Base-by-base conservation (phyloP, 495 filamentous ascomycete genomes). In the Aspergillus egyptiacus region DNA sequence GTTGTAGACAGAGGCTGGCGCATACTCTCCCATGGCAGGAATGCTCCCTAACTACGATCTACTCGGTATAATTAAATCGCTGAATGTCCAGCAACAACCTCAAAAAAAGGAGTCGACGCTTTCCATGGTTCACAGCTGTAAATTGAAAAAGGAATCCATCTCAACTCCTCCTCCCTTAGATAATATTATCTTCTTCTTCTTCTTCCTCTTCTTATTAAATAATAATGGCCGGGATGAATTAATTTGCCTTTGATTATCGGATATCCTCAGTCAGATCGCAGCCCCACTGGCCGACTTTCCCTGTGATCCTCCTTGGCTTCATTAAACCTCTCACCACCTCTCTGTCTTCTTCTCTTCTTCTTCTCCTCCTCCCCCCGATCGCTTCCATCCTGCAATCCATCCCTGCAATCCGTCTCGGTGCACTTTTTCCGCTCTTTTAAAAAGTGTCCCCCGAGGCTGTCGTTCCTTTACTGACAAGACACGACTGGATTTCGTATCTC, bases 341-440 rank as follows among this genome's bases (percentile, higher is more conserved):
- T 51, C 37, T 11, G 7, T 37, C 18, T 20, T 54, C 46, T 55
- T 43, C 50, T 39, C 50, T 19, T 48, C 53, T 53, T 50, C 42
- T 50, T 49, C 54, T 54, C 46, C 57, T 57, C 44, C 51, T 27
- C 51, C 28, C 33, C 28, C 23, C 14, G 1, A 6, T 55, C 37
- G 39, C 52, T 60, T 56, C 57, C 56, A 53, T 46, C 50, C 37
- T 54, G 47, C 53, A 35, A 43, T 34, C 47, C 28, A 47, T 56
- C 54, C 46, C 44, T 48, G 43, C n/a, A n/a, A n/a, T 55, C 54
- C 50, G 59, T 57, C 44, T 53, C 45, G 48, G 51, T 54, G n/a
- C 55, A 57, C 60, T 56, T 63, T 60, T 56, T 59, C 57, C 61
- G 60, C 59, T 66, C 66, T n/a, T 68, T 70, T 51, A 60, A 64